phyloP scores from a whole-genome alignment of 148 eudicot genomes.

The Mesembryanthemum crystallinum region DNA sequence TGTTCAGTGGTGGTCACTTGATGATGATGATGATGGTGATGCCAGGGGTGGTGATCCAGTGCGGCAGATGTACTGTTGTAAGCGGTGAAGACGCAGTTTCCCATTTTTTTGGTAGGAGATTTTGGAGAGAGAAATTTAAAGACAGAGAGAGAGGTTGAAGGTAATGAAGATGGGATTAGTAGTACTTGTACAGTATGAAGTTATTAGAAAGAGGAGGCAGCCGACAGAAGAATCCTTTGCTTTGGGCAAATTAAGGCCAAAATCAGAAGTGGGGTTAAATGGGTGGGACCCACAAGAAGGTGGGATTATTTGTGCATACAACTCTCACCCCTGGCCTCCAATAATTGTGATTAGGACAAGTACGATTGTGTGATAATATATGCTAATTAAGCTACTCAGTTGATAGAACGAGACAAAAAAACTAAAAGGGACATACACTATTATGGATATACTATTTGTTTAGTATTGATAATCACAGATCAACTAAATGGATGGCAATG shows the following conservation, averaged over 20 bases:
- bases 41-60: neutral
- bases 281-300: slow-evolving; percentile 21
- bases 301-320: slow-evolving; percentile 12
- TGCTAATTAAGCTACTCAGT: neutral
- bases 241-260: slow-evolving; percentile 10
- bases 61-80: neutral
- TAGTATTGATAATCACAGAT: neutral
- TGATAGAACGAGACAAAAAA: slow-evolving; percentile 6
- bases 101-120: slow-evolving; percentile 5
- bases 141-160: too few relatives aligned
- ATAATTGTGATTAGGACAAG: neutral
- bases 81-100: slow-evolving; percentile 26
- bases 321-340: too few relatives aligned
- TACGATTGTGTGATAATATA: slow-evolving; percentile 8
- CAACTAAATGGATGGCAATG: too few relatives aligned
- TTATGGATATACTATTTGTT: neutral
- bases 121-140: neutral
- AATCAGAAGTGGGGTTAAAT: slow-evolving; percentile 11
- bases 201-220: neutral
- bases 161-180: too few relatives aligned
- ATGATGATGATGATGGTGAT: neutral
- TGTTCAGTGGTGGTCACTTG: neutral
- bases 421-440: neutral
- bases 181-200: too few relatives aligned
- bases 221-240: slow-evolving; percentile 36